Evolutionary conservation across 2,329 filamentous ascomycete species (phyloP).

Genomic region (Coniochaeta prunicola): DNA sequence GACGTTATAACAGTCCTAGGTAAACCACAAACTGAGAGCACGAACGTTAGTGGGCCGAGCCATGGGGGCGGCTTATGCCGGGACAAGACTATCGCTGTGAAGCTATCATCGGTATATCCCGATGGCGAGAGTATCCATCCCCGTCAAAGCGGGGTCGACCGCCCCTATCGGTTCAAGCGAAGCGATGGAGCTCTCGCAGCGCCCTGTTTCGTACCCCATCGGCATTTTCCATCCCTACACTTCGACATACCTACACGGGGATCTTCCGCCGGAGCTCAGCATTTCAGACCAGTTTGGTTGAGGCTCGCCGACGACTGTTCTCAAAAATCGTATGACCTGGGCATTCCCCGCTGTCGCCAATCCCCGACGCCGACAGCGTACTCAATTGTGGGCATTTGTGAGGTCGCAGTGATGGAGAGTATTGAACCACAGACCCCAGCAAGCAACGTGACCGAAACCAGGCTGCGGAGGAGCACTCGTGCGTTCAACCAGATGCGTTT

Average conservation of each 20-base stretch:
- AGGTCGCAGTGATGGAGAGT: neutral
- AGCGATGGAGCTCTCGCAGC: no score
- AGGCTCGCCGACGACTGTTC: neutral
- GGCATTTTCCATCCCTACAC: no score
- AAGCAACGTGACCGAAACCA: neutral
- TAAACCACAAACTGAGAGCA: neutral
- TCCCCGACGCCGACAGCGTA: neutral
- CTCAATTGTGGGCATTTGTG: neutral
- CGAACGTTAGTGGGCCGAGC: neutral
- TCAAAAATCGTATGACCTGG: neutral
- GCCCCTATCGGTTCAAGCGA: no score
- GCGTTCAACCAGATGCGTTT: neutral
- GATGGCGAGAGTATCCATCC: no score
- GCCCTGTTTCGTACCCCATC: no score
- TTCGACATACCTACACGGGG: no score
- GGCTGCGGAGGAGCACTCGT: conserved; percentile 2
- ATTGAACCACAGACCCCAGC: neutral
- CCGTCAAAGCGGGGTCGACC: no score
- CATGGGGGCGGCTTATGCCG: neutral
- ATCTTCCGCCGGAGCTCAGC: no score
- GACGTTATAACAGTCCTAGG: neutral
- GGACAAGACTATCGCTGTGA: neutral
- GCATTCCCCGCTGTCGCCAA: neutral
- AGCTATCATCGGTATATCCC: neutral
- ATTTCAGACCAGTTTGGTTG: neutral